phyloP scores from a whole-genome alignment of 352 stramenopile species.

The Sclerospora graminicola region DNA sequence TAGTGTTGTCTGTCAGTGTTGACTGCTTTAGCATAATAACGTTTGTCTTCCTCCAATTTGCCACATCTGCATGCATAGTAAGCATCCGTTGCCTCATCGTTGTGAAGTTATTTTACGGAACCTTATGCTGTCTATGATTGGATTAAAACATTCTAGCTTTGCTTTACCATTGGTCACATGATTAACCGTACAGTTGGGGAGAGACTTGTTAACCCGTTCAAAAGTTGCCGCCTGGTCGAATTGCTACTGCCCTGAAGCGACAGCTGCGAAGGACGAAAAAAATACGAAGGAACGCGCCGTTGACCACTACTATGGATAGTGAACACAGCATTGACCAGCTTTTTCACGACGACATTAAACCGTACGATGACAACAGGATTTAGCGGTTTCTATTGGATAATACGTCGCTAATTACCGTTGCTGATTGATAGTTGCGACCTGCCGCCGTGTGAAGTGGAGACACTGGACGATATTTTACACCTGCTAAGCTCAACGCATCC shows the following conservation, averaged over 20 bases:
- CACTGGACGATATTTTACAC: constrained; percentile 51
- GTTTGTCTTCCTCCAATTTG: no score
- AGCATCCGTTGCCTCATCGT: constrained; percentile 8
- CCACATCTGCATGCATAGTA: no score
- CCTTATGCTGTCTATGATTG: constrained; percentile 4
- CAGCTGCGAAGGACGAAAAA: not conserved
- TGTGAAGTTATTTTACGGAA: not conserved
- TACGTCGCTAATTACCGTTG: constrained; percentile 2
- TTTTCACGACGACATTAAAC: constrained; percentile 44
- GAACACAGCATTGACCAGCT: constrained; percentile 29
- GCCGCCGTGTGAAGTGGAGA: constrained; percentile 52
- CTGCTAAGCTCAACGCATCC: constrained; percentile 50
- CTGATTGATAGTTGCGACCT: constrained; percentile 34
- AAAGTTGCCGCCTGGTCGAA: constrained; percentile 15
- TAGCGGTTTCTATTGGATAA: constrained; percentile 8
- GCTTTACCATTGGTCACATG: constrained; percentile 14
- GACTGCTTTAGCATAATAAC: no score
- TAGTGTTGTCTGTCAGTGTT: no score
- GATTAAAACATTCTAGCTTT: constrained; percentile 1
- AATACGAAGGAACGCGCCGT: not conserved
- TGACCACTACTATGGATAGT: constrained; percentile 23
- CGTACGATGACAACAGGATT: constrained; percentile 18
- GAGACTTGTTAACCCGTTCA: not conserved
- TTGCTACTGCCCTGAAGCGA: not conserved
- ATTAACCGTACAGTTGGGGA: no score